A percentile compares a stretch with the other conserved stretches of the same genome.
These are phyloP conservation scores for Dactylorhiza incarnata DNA, from an alignment of 106 monocot genomes.

Conservation along the genomic window DNA sequence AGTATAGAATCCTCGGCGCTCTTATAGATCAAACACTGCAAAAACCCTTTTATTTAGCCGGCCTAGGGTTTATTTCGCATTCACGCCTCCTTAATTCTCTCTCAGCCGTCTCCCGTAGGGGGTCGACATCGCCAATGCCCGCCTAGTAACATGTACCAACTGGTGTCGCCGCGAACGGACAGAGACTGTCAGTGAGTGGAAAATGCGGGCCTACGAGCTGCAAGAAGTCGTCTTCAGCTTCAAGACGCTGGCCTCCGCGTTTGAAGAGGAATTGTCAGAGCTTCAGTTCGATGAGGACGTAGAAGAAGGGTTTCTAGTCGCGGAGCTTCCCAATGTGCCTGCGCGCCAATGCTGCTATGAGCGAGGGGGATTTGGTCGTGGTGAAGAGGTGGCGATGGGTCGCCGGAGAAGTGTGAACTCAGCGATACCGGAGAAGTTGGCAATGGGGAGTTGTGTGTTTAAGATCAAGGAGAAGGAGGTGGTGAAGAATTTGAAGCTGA, in stretches of 20 bases:
- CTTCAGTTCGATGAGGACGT: constrained; percentile 42
- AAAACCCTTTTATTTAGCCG: no score
- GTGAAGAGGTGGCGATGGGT: constrained; percentile 8
- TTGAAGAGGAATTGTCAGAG: constrained; percentile 21
- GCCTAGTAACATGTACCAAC: constrained; percentile 51
- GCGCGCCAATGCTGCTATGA: constrained; percentile 60
- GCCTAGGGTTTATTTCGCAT: no score
- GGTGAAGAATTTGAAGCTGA: constrained; percentile 71
- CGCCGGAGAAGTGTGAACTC: constrained; percentile 16
- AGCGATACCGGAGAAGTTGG: not conserved
- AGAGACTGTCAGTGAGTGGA: constrained; percentile 75
- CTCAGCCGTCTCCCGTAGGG: no score
- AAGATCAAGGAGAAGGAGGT: constrained; percentile 83
- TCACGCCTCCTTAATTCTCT: no score
- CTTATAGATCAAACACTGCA: no score
- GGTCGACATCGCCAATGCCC: constrained; percentile 52
- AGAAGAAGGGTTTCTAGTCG: constrained; percentile 80
- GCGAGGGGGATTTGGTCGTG: constrained; percentile 13
- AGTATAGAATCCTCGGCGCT: no score
- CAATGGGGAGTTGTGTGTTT: constrained; percentile 8
- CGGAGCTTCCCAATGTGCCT: constrained; percentile 44
- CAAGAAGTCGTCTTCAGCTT: constrained; percentile 76
- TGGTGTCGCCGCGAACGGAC: constrained; percentile 68
- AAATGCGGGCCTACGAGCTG: constrained; percentile 57
- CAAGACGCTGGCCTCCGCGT: constrained; percentile 41